Base-by-base conservation (phyloP, 768 basidiomycete genomes). In the Dentipellis sp. region DNA sequence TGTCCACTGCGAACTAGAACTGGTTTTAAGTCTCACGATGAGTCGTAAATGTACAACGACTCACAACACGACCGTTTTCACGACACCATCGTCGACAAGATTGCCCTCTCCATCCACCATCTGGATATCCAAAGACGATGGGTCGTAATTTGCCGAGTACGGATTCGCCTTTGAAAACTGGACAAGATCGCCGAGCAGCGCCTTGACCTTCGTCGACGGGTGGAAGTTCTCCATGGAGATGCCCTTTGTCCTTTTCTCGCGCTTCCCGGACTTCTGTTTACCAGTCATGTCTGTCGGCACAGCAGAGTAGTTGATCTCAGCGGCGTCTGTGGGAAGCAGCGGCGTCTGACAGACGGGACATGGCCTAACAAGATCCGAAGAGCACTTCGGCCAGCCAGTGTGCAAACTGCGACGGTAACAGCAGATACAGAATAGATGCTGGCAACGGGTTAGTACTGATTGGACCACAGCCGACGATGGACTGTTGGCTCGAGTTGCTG, bases 51-150 rank as follows among this genome's bases (percentile, higher is more conserved):
- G 48, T 47, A 54, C 14, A 51, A 54, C 58, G 36, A 53, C 93
- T 69, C 68, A 97, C 90, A 98, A 98, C 53, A 98, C 94, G 42
- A 98, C 88, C 3, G 92, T 94, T 75, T 99, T 98, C 53, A 88
- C 74, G 36, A 83, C 66, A 4, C 81, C 82, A 48, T 88, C 84
- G 52, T 88, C 85, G 14, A 88, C 63, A 22, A 78, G 77, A 58
- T 83, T 82, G 19, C 90, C 92, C 51, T 87, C 70, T 46, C 77
- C 75, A 60, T 94, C 90, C 22, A 90, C 74, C 76, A 88, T 83
- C 65, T 91, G 82, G 19, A 91, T 76, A 66, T 88, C 90, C 47
- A 85, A 70, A 38, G 81, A 76, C 19, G 72, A 71, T 16, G 89
- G 84, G 68, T 94, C 88, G 64, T 92, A 97, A 68, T 98, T 95